These are phyloP conservation scores for Tetrapyrgos nigripes DNA, from an alignment of 1,284 basidiomycete species.

Conservation along the genomic window DNA sequence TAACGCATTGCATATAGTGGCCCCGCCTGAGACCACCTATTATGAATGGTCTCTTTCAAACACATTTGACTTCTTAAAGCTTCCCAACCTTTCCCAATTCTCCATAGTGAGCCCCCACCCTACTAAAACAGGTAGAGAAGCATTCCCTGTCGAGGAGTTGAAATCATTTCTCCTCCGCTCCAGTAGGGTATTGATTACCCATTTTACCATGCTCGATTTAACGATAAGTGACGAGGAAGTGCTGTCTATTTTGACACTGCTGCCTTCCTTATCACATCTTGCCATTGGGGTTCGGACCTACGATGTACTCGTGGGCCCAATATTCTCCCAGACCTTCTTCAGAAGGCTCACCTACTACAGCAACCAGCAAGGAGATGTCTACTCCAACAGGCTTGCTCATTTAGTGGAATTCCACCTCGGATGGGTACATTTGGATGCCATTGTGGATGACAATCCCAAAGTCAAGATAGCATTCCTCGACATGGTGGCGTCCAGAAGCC, in stretches of 20 bases:
- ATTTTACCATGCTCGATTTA: not conserved
- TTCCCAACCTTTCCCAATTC: not conserved
- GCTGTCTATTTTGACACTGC: not conserved
- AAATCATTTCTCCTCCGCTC: not conserved
- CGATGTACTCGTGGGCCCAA: too few relatives aligned
- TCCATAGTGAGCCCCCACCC: not conserved
- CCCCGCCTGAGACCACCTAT: not conserved
- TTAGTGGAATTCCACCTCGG: too few relatives aligned
- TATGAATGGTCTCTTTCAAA: not conserved
- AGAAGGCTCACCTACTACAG: too few relatives aligned
- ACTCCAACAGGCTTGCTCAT: too few relatives aligned
- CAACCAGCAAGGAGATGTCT: too few relatives aligned
- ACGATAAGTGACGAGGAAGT: not conserved
- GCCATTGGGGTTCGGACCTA: too few relatives aligned
- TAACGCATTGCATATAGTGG: not conserved
- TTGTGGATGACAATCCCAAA: too few relatives aligned
- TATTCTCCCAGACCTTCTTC: too few relatives aligned
- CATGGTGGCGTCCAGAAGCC: too few relatives aligned
- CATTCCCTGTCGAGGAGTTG: not conserved
- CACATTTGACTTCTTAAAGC: not conserved
- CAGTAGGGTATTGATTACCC: not conserved
- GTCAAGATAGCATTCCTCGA: too few relatives aligned
- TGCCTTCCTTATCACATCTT: not conserved
- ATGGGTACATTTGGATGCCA: too few relatives aligned
- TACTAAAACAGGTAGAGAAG: too few relatives aligned